Evolutionary conservation across 2,329 filamentous ascomycete genomes (phyloP), one percentile per base, ranked within the genome.

Genomic region (Eurotiales sp.): DNA sequence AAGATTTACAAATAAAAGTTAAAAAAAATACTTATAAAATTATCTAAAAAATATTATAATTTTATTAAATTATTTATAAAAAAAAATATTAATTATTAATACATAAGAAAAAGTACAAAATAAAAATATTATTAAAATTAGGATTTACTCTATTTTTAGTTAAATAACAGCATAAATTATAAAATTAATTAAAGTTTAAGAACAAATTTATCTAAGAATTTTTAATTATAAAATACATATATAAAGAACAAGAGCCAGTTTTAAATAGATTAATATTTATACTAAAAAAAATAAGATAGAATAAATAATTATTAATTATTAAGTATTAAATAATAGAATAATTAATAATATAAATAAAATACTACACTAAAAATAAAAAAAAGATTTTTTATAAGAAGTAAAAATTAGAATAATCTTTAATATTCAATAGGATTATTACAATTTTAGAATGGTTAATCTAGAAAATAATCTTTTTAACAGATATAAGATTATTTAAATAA

Each of bases 161-260:
- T 32, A 44, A 44, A 30, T 32, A 44, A 44, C n/a, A 29, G 14
- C 14, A 30, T 32, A 44, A 44, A 30, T 44, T 30, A 44, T 19
- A 32, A 19, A 11, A 44, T 11, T 21, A 44, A 7, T 14, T 44
- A 29, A 15, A 44, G 27, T 5, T 44, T 19, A 32, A 48, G 14
- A 48, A 30, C 21, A 27, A 48, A 6, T 48, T 48, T 48, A 47
- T 47, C 14, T 12, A 8, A 29, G 21, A 47, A 40, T 47, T 47
- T 17, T 15, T 39, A 25, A 25, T 2, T 19, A 10, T 30, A 39
- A 10, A 10, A 39, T 47, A 47, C 40, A 40, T 46, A 15, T 41
- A 32, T 21, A 11, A 42, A 40, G 15, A n/a, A 23, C 11, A 32
- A 42, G 22, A 19, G 43, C n/a, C 23, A 34, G 7, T 23, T 0